These are phyloP conservation scores for Irpex lacteus DNA, from an alignment of 1,284 basidiomycete species.

Conservation along the genomic window DNA sequence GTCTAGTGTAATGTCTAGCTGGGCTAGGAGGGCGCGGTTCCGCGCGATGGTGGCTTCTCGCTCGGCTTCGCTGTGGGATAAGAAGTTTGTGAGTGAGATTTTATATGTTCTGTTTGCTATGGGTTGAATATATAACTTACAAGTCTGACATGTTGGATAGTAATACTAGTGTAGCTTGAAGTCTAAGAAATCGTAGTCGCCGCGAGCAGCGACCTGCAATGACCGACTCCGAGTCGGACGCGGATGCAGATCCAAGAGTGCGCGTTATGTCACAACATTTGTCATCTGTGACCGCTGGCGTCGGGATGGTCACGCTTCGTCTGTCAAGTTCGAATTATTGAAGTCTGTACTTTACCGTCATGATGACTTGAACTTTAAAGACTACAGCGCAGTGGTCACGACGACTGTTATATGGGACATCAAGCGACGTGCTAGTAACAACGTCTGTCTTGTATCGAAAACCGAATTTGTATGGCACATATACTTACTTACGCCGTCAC, in stretches of 20 bases:
- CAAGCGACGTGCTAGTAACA: too few relatives aligned
- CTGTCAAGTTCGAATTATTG: too few relatives aligned
- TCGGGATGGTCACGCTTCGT: background rate
- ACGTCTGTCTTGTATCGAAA: too few relatives aligned
- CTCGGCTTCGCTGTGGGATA: conserved; percentile 58
- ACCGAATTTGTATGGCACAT: too few relatives aligned
- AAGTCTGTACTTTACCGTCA: too few relatives aligned
- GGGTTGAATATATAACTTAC: too few relatives aligned
- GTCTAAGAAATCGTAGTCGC: background rate
- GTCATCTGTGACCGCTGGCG: background rate
- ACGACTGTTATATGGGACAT: too few relatives aligned
- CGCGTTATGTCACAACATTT: background rate
- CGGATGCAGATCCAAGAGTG: background rate
- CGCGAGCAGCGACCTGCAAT: too few relatives aligned
- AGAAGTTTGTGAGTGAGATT: background rate
- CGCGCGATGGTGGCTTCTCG: conserved; percentile 77
- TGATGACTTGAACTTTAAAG: too few relatives aligned
- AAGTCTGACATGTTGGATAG: conserved; percentile 15
- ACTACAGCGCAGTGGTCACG: too few relatives aligned
- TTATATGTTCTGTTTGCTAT: background rate
- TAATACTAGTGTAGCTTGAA: background rate
- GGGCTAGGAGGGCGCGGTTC: conserved; percentile 68
- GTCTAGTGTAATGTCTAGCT: conserved; percentile 64
- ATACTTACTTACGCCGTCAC: too few relatives aligned
- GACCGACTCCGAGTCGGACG: too few relatives aligned